Percentiles rank a stretch among this genome's conserved stretches.
phyloP scores from a whole-genome alignment of 2,329 filamentous ascomycete genomes.

The Colletotrichum filicis region DNA sequence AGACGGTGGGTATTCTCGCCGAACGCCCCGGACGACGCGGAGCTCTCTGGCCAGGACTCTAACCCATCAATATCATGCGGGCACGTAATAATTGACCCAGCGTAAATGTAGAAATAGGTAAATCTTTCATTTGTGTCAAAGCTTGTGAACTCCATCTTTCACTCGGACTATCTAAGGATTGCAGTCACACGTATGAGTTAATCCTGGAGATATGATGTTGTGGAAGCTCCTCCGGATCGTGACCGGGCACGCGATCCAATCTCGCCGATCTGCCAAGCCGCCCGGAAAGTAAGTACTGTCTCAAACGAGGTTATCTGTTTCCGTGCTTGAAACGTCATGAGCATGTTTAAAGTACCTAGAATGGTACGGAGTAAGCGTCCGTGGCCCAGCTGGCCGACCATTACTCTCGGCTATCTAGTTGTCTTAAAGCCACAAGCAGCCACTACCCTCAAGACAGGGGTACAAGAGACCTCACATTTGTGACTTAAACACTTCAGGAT shows the following conservation, averaged over 20 bases:
- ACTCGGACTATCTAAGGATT: too few species aligned
- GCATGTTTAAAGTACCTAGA: not conserved
- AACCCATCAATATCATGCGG: too few species aligned
- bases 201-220: not conserved
- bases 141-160: not conserved
- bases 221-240: not conserved
- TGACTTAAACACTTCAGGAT: not conserved
- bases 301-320: not conserved
- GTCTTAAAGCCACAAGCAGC: conserved; percentile 5
- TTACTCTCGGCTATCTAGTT: not conserved
- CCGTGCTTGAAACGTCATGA: not conserved
- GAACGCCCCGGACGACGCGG: not conserved
- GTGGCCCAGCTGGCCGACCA: not conserved
- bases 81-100: too few species aligned
- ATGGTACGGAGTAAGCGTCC: too few species aligned
- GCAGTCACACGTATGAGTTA: too few species aligned
- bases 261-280: conserved; percentile 18
- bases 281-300: not conserved
- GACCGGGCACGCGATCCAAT: conserved; percentile 10
- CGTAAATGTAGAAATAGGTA: too few species aligned
- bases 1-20: not conserved
- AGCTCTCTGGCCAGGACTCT: not conserved
- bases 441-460: too few species aligned
- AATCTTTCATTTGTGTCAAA: too few species aligned
- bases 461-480: too few species aligned